Percentiles rank a stretch among this genome's conserved stretches.
Conservation (phyloP, 2,329 filamentous ascomycete species). For the Aspergillus tubingensis region DNA sequence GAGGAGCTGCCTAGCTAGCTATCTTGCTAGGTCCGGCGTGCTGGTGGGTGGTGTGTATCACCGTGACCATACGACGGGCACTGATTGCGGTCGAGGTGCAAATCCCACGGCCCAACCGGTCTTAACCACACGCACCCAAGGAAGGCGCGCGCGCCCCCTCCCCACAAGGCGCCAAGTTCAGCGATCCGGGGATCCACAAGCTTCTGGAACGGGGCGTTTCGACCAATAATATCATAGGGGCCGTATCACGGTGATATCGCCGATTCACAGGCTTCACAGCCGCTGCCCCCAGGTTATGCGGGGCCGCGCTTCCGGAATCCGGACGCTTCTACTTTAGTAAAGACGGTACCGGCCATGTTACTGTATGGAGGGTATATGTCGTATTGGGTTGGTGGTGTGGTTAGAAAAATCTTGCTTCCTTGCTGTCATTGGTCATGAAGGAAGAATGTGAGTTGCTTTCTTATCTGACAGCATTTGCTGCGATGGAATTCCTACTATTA, state of each 20-base stretch:
- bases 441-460: neutral
- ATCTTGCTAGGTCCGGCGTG: too few species aligned
- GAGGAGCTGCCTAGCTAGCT: neutral
- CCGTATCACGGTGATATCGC: constrained; percentile 25
- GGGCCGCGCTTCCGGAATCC: constrained; percentile 25
- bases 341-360: constrained; percentile 3
- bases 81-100: constrained; percentile 7
- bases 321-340: constrained; percentile 12
- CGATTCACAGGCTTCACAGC: constrained; percentile 18
- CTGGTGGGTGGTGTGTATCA: neutral
- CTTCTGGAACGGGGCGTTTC: constrained; percentile 25
- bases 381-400: neutral
- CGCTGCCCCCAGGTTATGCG: constrained; percentile 25
- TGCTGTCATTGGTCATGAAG: too few species aligned
- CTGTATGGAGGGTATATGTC: neutral
- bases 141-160: neutral
- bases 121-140: constrained; percentile 18
- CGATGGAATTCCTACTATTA: neutral
- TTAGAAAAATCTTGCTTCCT: neutral
- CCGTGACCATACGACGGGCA: neutral
- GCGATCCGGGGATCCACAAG: constrained; percentile 26
- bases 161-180: constrained; percentile 26
- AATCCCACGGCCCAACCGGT: constrained; percentile 9
- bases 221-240: constrained; percentile 15
- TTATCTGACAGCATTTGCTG: neutral